Conservation (phyloP, 805 yeast species). For the Phaffomyces opuntiae region DNA sequence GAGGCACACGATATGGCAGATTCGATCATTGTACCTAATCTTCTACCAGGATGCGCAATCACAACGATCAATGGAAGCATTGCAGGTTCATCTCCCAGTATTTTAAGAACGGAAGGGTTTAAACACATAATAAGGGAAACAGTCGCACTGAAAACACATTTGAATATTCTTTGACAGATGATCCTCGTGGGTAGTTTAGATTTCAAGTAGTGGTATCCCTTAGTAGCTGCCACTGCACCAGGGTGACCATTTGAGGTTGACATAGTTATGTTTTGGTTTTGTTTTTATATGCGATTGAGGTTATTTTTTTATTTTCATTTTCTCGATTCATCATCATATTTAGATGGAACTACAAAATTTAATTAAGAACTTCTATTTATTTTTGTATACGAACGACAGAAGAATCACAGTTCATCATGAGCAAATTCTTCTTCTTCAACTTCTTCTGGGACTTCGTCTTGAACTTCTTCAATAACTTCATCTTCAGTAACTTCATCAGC, state of each 20-base stretch:
- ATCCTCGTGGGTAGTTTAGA: constrained; percentile 19
- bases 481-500: neutral
- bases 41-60: constrained; percentile 43
- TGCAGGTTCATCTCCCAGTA: constrained; percentile 35
- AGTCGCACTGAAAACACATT: constrained; percentile 32
- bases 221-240: neutral
- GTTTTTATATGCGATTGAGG: neutral
- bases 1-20: constrained; percentile 32
- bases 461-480: neutral
- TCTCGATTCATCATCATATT: too few relatives aligned
- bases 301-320: too few relatives aligned
- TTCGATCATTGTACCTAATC: constrained; percentile 41
- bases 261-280: neutral
- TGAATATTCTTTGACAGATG: constrained; percentile 31
- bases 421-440: neutral
- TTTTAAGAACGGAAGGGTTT: constrained; percentile 28
- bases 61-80: constrained; percentile 40
- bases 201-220: neutral
- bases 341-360: neutral
- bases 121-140: constrained; percentile 36
- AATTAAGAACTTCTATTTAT: neutral
- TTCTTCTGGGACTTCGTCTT: neutral
- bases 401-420: constrained; percentile 1
- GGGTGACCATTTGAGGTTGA: neutral
- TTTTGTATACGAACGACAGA: too few relatives aligned